Evolutionary conservation across 1,139 yeast species (phyloP).

Genomic region (Kodamaea arcana): DNA sequence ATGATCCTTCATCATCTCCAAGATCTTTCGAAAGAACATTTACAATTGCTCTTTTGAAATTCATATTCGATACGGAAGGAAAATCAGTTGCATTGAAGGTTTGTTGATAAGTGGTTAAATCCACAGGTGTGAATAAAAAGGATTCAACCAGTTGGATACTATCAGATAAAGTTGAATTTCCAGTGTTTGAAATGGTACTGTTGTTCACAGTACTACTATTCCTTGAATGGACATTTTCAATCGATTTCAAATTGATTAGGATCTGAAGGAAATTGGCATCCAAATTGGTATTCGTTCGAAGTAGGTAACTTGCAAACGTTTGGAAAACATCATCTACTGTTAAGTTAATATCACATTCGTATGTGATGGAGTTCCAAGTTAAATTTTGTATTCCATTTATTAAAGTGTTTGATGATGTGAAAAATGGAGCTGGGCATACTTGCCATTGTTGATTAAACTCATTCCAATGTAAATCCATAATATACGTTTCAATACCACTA

Average conservation of each 20-base stretch:
- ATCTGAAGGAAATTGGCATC: slow-evolving; percentile 53
- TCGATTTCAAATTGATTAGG: slow-evolving; percentile 42
- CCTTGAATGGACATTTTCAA: slow-evolving; percentile 6
- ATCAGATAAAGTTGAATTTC: slow-evolving; percentile 28
- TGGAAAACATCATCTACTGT: slow-evolving; percentile 37
- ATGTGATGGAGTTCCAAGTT: slow-evolving; percentile 25
- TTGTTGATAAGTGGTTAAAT: slow-evolving; percentile 11
- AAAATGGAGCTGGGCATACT: slow-evolving; percentile 59
- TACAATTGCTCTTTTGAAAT: slow-evolving; percentile 39
- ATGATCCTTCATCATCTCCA: slow-evolving; percentile 15
- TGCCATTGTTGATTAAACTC: slow-evolving; percentile 53
- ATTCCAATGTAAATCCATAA: slow-evolving; percentile 68
- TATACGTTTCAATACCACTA: slow-evolving; percentile 50
- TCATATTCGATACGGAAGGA: slow-evolving; percentile 35
- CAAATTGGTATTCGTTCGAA: slow-evolving; percentile 50
- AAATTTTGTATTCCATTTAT: slow-evolving; percentile 8
- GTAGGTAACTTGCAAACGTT: slow-evolving; percentile 35
- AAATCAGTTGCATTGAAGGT: not conserved
- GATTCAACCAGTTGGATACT: slow-evolving; percentile 18
- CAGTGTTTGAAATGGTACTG: slow-evolving; percentile 9
- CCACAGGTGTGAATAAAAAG: slow-evolving; percentile 26
- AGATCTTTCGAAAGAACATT: slow-evolving; percentile 29
- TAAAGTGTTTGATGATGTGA: slow-evolving; percentile 26
- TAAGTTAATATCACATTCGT: slow-evolving; percentile 42
- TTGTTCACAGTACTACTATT: not conserved